phyloP scores from a whole-genome alignment of 2,329 filamentous ascomycete species.

The Aspergillus sp. region DNA sequence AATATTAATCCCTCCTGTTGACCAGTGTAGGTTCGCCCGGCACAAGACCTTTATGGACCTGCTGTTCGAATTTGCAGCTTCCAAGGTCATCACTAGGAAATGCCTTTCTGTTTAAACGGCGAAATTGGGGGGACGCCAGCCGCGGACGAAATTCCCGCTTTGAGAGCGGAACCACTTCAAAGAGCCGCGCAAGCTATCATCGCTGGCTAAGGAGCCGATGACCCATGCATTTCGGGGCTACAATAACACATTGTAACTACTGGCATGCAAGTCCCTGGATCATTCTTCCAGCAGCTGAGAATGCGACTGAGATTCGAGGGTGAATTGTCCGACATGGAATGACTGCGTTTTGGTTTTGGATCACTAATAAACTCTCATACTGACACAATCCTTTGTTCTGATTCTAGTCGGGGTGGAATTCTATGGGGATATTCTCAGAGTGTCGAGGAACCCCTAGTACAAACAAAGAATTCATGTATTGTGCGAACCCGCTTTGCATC shows the following conservation, averaged over 20 bases:
- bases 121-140: not conserved
- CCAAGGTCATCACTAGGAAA: not conserved
- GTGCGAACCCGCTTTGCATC: not conserved
- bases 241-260: not conserved
- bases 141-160: not conserved
- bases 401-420: not conserved
- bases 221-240: not conserved
- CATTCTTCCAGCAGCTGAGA: not conserved
- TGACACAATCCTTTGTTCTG: not conserved
- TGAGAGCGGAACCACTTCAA: not conserved
- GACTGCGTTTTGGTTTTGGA: not conserved
- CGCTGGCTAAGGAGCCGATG: not conserved
- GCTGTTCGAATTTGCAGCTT: not conserved
- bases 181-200: not conserved
- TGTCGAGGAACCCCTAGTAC: not conserved
- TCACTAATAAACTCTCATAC: not conserved
- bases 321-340: not conserved
- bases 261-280: not conserved
- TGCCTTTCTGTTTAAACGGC: not conserved
- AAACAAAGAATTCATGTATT: not conserved
- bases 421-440: not conserved
- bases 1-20: not conserved
- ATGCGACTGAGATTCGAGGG: not conserved
- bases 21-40: not conserved
- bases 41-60: not conserved